Base-by-base conservation (phyloP, 2,329 filamentous ascomycete species). In the Chalaropsis thielavioides region DNA sequence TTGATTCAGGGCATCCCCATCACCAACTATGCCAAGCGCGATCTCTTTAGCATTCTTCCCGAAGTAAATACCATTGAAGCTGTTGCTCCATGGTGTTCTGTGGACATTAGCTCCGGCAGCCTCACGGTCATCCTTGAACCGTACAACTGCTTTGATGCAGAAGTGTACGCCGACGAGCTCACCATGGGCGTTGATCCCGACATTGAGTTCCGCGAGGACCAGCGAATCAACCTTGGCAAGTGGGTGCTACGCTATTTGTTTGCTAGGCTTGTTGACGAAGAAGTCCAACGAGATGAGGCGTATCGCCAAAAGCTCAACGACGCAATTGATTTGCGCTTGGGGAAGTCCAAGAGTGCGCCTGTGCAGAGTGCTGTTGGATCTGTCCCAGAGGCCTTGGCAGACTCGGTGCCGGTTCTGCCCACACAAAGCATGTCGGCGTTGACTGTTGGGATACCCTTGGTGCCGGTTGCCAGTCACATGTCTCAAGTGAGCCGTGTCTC, bases 161-260 rank as follows among this genome's bases (percentile, higher is more conserved):
- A 99, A 72, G 88, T 96, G 74, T 99, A 99, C 73, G 92, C 91
- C 0, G 94, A 99, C 72, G 92, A 97, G 75, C 77, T 95, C 43
- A 79, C 85, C 49, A 70, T 92, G 64, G 82, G 88, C 11, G 86
- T 90, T 68, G 78, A 83, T n/a, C 79, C 88, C 19, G 87, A 92
- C 13, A 49, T 66, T 24, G 65, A 66, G n/a, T 96, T 96, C 72
- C 81, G 88, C 66, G 92, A 97, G 70, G 94, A 99, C 70, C 92
- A 97, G 76, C 84, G 94, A 76, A 95, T 97, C 74, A 97, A 96
- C 71, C 84, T 97, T 58, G 94, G 94, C 8, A 96, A 95, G 78
- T 99, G 94, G 94, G 85, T 97, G 58, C 77, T 99, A 67, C 84
- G 94, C 41, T 95, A 96, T 74, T 80, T 99, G 0, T 99, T 99